Conservation (phyloP, 2,329 filamentous ascomycete species). For the Lomentospora prolificans region DNA sequence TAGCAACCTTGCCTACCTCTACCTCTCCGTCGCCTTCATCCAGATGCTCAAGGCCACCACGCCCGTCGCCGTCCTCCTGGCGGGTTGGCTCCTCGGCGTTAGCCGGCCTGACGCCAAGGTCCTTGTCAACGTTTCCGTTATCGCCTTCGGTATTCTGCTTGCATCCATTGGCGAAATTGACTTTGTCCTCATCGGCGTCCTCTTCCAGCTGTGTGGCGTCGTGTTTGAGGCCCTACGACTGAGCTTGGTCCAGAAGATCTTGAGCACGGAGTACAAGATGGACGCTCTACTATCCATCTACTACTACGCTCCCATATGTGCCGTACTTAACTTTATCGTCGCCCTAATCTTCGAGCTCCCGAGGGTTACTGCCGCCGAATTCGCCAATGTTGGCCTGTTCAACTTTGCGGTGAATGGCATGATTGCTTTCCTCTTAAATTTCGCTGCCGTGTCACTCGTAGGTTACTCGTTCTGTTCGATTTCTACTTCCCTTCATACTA, state of each 20-base stretch:
- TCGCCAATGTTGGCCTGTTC: slow-evolving; percentile 63
- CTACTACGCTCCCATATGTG: slow-evolving; percentile 82
- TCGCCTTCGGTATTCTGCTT: slow-evolving; percentile 89
- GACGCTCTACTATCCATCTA: slow-evolving; percentile 80
- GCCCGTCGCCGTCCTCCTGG: slow-evolving; percentile 83
- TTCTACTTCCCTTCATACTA: slow-evolving; percentile 13
- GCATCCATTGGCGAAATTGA: slow-evolving; percentile 93
- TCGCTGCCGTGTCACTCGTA: slow-evolving; percentile 80
- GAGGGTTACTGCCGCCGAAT: slow-evolving; percentile 55
- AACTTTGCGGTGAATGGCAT: slow-evolving; percentile 67
- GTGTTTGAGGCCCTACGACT: slow-evolving; percentile 74
- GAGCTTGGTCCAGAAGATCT: slow-evolving; percentile 73
- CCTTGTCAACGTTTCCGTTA: slow-evolving; percentile 86
- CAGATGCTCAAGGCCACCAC: slow-evolving; percentile 99
- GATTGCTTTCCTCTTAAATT: slow-evolving; percentile 72
- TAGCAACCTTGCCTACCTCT: slow-evolving; percentile 90
- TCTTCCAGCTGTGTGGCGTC: slow-evolving; percentile 71
- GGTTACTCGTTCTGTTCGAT: slow-evolving; percentile 21
- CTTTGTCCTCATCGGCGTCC: slow-evolving; percentile 71
- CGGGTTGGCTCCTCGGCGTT: slow-evolving; percentile 80
- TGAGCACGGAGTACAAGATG: slow-evolving; percentile 86
- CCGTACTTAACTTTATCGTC: slow-evolving; percentile 67
- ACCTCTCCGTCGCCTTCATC: slow-evolving; percentile 92
- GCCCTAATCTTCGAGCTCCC: slow-evolving; percentile 68
- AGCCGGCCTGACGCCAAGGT: slow-evolving; percentile 76